Base-by-base conservation (phyloP, 108 stramenopile species). In the Skeletonema tropicum region DNA sequence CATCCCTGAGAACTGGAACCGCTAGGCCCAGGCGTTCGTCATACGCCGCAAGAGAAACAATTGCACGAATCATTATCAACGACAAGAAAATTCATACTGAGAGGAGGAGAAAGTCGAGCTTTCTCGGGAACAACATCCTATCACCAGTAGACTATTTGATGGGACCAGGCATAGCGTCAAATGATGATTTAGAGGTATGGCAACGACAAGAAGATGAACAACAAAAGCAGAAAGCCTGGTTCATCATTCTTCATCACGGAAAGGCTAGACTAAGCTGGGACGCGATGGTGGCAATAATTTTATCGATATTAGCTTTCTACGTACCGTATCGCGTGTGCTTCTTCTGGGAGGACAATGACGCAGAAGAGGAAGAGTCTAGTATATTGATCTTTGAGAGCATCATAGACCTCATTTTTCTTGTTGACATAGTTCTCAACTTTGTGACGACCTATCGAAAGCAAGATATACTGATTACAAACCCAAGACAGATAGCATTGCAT, bases 341-440 rank as follows among this genome's bases (percentile, higher is more conserved):
- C n/a, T 74, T 38, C 52, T 79, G 70, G 70, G 73, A 71, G 36
- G 41, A 79, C 41, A 63, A 38, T 65, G 48, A 48, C 33, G 6
- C 5, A 33, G 73, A 68, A 29, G n/a, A 25, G 15, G 30, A 52
- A 31, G 30, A 52, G 17, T 39, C 66, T 2, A n/a, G n/a, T n/a
- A 57, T 68, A 19, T 65, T 73, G 2, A 32, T 52, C 12, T 49
- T 83, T 29, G 82, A 83, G 35, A 38, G 48, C 3, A 7, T 49
- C 17, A 35, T 71, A 5, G 83, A 79, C 17, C 23, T 17, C 10
- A 30, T 79, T 11, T 84, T 84, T 60, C 39, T 57, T 14, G 33
- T 84, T 1, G 83, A 84, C 23, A 75, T 83, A 39, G 35, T 74
- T 15, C 46, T 83, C 62, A 75, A 74, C 26, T 83, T 83, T 32